Conservation (phyloP, 176 grass and related monocot species). For the Zoysia japonica region DNA sequence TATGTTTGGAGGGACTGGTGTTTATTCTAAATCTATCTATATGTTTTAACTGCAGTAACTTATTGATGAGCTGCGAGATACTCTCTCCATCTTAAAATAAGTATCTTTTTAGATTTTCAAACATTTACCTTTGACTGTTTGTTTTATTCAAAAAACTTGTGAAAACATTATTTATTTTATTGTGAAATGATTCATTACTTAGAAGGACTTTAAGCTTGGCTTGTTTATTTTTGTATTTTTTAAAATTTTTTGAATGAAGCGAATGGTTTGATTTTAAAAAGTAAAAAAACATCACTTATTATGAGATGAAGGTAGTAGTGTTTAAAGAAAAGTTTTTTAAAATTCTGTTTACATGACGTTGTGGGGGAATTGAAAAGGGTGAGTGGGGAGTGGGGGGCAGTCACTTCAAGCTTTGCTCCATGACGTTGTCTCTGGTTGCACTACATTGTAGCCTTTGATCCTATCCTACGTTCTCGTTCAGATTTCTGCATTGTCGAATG, state of each 20-base stretch:
- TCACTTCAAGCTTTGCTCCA: background rate
- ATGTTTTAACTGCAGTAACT: background rate
- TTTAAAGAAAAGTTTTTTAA: background rate
- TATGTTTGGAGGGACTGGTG: background rate
- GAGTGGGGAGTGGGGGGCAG: too few species aligned
- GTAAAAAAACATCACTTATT: too few species aligned
- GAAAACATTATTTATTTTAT: too few species aligned
- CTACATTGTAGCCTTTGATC: background rate
- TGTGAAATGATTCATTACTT: too few species aligned
- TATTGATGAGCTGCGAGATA: background rate
- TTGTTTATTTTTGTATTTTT: too few species aligned
- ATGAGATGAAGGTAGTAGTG: background rate
- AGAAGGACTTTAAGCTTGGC: too few species aligned
- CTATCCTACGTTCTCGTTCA: background rate
- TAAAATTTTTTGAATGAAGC: too few species aligned
- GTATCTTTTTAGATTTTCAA: too few species aligned
- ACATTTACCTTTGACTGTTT: too few species aligned
- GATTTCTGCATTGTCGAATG: background rate
- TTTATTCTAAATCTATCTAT: conserved; percentile 11
- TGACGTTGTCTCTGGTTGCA: background rate
- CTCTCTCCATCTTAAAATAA: too few species aligned
- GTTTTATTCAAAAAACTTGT: too few species aligned
- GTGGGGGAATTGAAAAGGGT: background rate
- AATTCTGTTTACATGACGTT: background rate
- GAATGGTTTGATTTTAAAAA: too few species aligned